Evolutionary conservation across 2,329 filamentous ascomycete species (phyloP).

Genomic region (Drechslera avenae): DNA sequence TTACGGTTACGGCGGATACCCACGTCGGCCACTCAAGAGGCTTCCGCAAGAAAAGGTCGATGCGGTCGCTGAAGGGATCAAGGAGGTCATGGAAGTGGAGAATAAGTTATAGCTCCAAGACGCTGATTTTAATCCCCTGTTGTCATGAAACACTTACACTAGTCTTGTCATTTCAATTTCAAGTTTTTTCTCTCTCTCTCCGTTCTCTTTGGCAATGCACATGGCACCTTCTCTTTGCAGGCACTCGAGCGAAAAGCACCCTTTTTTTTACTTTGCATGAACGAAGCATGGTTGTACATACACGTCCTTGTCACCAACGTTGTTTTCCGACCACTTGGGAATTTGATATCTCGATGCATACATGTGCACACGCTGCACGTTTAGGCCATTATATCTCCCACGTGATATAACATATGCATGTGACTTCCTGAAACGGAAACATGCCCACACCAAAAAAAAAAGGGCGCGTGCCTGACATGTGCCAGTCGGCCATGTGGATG

Average conservation of each 20-base stretch:
- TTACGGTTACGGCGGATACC: constrained; percentile 80
- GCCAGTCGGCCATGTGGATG: too few species aligned
- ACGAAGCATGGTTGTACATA: constrained; percentile 26
- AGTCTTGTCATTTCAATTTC: constrained; percentile 1
- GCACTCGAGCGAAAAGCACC: constrained; percentile 11
- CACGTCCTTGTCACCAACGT: not conserved
- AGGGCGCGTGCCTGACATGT: too few species aligned
- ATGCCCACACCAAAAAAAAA: too few species aligned
- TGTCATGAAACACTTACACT: too few species aligned
- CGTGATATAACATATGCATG: too few species aligned
- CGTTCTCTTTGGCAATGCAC: not conserved
- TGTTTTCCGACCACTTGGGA: too few species aligned
- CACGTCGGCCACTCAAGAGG: constrained; percentile 72
- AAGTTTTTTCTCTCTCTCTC: not conserved
- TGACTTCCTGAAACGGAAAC: too few species aligned
- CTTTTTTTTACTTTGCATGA: constrained; percentile 12
- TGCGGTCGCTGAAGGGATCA: constrained; percentile 49
- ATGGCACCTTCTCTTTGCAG: constrained; percentile 5
- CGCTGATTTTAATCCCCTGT: not conserved
- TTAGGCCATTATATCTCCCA: too few species aligned
- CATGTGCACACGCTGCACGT: too few species aligned
- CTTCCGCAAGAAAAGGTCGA: constrained; percentile 62
- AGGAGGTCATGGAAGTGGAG: constrained; percentile 71
- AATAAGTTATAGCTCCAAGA: constrained; percentile 42
- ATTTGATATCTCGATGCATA: too few species aligned